These are phyloP conservation scores for Pseudocercospora musae DNA, from an alignment of 2,329 filamentous ascomycete genomes.

Conservation along the genomic window DNA sequence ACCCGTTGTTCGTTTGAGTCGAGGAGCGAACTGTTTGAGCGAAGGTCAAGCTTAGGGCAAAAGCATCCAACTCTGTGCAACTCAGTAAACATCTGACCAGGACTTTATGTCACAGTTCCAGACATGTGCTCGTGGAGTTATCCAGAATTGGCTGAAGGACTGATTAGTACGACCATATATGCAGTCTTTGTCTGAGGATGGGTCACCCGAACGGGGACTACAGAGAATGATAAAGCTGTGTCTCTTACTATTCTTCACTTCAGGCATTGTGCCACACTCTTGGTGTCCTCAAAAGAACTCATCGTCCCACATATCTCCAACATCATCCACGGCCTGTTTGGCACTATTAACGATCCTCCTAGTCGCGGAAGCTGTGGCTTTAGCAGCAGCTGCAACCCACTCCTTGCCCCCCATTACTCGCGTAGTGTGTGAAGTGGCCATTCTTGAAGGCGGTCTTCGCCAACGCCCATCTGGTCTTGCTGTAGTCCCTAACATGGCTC, in stretches of 20 bases:
- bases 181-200: neutral
- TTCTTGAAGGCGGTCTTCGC: neutral
- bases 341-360: conserved; percentile 22
- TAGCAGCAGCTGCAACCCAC: conserved; percentile 12
- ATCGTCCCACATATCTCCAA: conserved; percentile 31
- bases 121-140: neutral
- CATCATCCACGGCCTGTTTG: conserved; percentile 28
- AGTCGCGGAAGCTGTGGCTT: conserved; percentile 15
- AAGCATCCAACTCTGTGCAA: too few species aligned
- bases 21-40: too few species aligned
- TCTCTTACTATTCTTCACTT: neutral
- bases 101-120: neutral
- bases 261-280: neutral
- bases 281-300: conserved; percentile 17
- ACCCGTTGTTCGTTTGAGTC: too few species aligned
- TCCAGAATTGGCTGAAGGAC: neutral
- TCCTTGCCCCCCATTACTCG: neutral
- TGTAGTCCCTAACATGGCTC: neutral
- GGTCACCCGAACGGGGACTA: neutral
- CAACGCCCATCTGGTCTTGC: neutral
- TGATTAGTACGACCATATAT: neutral
- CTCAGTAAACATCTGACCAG: too few species aligned
- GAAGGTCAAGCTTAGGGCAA: neutral
- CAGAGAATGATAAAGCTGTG: neutral
- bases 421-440: neutral